Evolutionary conservation across 768 basidiomycete genomes (phyloP), one percentile per base, ranked within the genome.

Genomic region (Tylopilus felleus): DNA sequence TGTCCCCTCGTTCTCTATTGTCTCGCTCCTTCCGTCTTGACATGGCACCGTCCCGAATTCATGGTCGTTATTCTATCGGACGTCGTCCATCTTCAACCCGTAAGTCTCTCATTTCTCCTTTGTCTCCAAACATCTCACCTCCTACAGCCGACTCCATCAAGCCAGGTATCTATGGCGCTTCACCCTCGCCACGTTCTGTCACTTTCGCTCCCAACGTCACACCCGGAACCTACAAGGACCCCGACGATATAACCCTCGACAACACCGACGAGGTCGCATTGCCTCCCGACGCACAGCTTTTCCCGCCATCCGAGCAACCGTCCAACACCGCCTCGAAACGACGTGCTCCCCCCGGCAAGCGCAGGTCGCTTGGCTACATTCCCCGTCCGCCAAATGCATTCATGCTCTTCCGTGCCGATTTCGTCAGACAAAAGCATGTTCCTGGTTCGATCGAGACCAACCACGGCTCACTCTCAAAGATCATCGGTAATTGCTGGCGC

Each of bases 141-240:
- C 22, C 7, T 27, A 19, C 65, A 70, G 64, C 64, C 53, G 59
- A 53, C 33, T 73, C 75, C 27, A 77, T 78, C 50, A 83, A 80
- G 58, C 69, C 83, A 5, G 82, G 82, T 16, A 75, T 75, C 52
- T 84, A 85, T 46, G 80, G 81, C 25, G 61, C 67, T 8, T 63
- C 75, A 3, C 65, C 73, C 0, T 72, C 77, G 0, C 72, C 78
- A n/a, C 74, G 77, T 1, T 71, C 75, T 5, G 80, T 86, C 25
- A 83, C 81, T 0, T 86, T 86, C 46, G 84, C 83, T 1, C 82
- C 82, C 36, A 84, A 84, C 56, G 73, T 84, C 23, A 84, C 82
- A 0, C 82, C 82, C 1, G 73, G 71, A 3, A 80, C 81, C 0
- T 83, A 74, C 69, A 68, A 68, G 25, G 74, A 75, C 12, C 50